These are phyloP conservation scores for Eutrema japonicum DNA, from an alignment of 345 rosid genomes.

Conservation along the genomic window DNA sequence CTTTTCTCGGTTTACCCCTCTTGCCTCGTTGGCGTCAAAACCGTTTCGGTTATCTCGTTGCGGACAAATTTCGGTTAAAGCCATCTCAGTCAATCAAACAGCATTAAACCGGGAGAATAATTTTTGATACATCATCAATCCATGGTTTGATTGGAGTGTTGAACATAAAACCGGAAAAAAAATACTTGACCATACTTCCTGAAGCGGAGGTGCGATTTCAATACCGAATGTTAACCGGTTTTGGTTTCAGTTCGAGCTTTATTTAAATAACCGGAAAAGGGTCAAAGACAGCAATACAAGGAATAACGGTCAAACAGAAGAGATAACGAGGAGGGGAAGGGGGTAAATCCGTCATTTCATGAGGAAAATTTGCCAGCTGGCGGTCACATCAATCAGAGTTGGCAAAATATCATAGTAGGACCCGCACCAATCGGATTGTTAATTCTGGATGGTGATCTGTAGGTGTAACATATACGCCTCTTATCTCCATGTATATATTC, in stretches of 20 bases:
- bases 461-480: conserved; percentile 43
- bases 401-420: conserved; percentile 39
- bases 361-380: conserved; percentile 39
- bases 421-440: conserved; percentile 44
- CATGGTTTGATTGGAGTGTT: not conserved
- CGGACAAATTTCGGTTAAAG: conserved; percentile 12
- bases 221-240: not conserved
- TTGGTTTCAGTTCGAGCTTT: not conserved
- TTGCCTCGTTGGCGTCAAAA: conserved; percentile 41
- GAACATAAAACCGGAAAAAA: not conserved
- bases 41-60: conserved; percentile 32
- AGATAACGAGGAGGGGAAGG: not conserved
- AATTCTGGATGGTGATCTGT: conserved; percentile 44
- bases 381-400: conserved; percentile 46
- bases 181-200: too few species aligned
- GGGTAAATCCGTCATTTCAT: conserved; percentile 17
- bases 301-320: conserved; percentile 22
- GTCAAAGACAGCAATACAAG: conserved; percentile 5
- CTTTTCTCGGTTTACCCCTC: conserved; percentile 38
- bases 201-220: not conserved
- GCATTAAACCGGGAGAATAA: not conserved
- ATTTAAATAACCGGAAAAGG: conserved; percentile 10
- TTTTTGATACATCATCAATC: not conserved
- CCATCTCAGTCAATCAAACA: not conserved
- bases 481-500: conserved; percentile 23